These are phyloP conservation scores for Pilatotrama ljubarskyi DNA, from an alignment of 768 basidiomycete species.

Conservation along the genomic window DNA sequence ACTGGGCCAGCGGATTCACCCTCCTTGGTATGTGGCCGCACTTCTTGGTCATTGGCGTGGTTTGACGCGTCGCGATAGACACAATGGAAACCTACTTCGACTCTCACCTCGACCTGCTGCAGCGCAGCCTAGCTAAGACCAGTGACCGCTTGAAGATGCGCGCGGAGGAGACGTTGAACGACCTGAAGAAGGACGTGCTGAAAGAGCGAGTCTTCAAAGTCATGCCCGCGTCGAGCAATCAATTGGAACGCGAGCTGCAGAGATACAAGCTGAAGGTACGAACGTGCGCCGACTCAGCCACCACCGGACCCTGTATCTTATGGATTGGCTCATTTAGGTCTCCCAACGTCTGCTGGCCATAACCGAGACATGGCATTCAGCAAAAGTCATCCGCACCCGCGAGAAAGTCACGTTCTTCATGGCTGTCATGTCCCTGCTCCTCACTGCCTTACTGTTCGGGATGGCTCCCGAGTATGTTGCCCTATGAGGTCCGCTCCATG, in stretches of 20 bases:
- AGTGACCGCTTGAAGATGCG: slow-evolving; percentile 79
- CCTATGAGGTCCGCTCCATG: not conserved
- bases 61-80: slow-evolving; percentile 47
- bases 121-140: slow-evolving; percentile 85
- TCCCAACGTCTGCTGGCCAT: slow-evolving; percentile 77
- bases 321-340: slow-evolving; percentile 49
- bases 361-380: slow-evolving; percentile 88
- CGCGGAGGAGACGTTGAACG: slow-evolving; percentile 67
- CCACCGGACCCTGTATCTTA: not conserved
- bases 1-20: slow-evolving; percentile 82
- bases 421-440: slow-evolving; percentile 86
- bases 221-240: slow-evolving; percentile 59
- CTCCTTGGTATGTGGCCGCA: slow-evolving; percentile 61
- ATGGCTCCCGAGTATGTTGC: slow-evolving; percentile 75
- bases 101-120: slow-evolving; percentile 79
- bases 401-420: slow-evolving; percentile 91
- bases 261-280: slow-evolving; percentile 78
- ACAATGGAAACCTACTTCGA: slow-evolving; percentile 96
- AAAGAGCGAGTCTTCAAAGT: slow-evolving; percentile 52
- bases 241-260: slow-evolving; percentile 82
- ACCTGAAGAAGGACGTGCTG: slow-evolving; percentile 46
- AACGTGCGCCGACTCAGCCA: slow-evolving; percentile 5
- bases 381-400: slow-evolving; percentile 79
- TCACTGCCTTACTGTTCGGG: slow-evolving; percentile 86
- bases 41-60: not conserved